Evolutionary conservation across 257 asterid genomes (phyloP), one percentile per base, ranked within the genome.

Genomic region (Penstemon newberryi): DNA sequence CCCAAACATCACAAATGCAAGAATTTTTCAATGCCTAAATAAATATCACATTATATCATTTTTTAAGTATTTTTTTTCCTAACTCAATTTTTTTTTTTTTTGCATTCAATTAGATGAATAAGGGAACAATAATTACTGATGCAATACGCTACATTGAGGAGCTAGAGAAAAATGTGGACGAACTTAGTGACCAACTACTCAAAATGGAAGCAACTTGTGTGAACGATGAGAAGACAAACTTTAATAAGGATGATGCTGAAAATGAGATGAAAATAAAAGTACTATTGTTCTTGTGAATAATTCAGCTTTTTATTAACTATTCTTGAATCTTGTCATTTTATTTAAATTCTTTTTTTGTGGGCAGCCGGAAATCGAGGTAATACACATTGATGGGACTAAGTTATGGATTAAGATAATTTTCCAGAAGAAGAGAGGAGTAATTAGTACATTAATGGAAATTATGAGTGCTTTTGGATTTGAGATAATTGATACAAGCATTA

Each of bases 1-100:
- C 75, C 98, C 98, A 0, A 87, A 67, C 50, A 92, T 92, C 63
- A 87, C 96, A 5, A 92, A 92, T 81, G 98, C 85, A 86, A 84
- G 83, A 62, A 75, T 25, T 1, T 1, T 57, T 37, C 69, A 3
- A 46, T 8, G 54, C 39, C 41, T 60, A 54, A 3, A n/a, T 25
- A 47, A 11, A 25, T 2, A n/a, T 11, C 18, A 47, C 41, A 7
- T 12, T 0, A 44, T 0, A 15, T 46, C 8, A 45, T 8, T 19
- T 46, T 15, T 15, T 15, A 15, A 15, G 18, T 15, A 15, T 15
- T 15, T 25, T 44, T 8, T 46, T 46, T 7, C 11, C n/a, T 12
- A 63, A 63, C 44, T 18, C 18, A 0, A 46, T 7, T 7, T 43
- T 19, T 39, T 65, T 9, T 25, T 25, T 25, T 25, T 38, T 49